Evolutionary conservation across 2,329 filamentous ascomycete species (phyloP), one percentile per base, ranked within the genome.

Genomic region (Neopestalotiopsis sp.): DNA sequence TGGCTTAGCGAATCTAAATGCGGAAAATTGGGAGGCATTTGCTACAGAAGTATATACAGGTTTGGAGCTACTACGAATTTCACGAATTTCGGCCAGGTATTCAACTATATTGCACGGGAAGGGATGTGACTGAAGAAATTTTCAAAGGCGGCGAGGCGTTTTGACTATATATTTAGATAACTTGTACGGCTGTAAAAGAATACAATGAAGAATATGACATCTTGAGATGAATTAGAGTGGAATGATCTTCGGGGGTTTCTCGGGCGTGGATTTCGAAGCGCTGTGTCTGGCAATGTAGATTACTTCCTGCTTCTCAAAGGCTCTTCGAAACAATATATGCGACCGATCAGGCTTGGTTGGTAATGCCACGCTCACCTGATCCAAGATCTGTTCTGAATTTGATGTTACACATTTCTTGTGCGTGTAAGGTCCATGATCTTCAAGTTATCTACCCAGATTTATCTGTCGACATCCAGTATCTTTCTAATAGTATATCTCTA

Each of bases 1-100:
- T n/a, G 20, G n/a, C 10, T 17, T 17, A 53, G n/a, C n/a, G 45
- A 53, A 53, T n/a, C 7, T 30, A 38, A 42, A 32, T 7, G 10
- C 4, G 57, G 24, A 68, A n/a, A 42, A 67, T 42, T 68, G 17
- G 57, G 12, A 45, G 38, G 28, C 61, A 38, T 20, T 53, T 49
- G 30, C 49, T 17, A 53, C 28, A 42, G 61, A 45, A 65, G 40
- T 42, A 20, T 17, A 61, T 61, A 14, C 5, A 38, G 24, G 32
- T 28, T 53, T 53, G 17, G 45, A 53, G 20, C 45, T 53, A 20
- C 10, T n/a, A 53, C 24, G 20, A n/a, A 17, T 53, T 53, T 53
- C 6, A 53, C n/a, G 45, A 53, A 53, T 20, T 53, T 24, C n/a
- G 17, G 45, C 5, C n/a, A 53, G 6, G 45, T 7, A n/a, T 17